Base-by-base conservation (phyloP, 2,329 filamentous ascomycete genomes). In the Polychaeton citri region DNA sequence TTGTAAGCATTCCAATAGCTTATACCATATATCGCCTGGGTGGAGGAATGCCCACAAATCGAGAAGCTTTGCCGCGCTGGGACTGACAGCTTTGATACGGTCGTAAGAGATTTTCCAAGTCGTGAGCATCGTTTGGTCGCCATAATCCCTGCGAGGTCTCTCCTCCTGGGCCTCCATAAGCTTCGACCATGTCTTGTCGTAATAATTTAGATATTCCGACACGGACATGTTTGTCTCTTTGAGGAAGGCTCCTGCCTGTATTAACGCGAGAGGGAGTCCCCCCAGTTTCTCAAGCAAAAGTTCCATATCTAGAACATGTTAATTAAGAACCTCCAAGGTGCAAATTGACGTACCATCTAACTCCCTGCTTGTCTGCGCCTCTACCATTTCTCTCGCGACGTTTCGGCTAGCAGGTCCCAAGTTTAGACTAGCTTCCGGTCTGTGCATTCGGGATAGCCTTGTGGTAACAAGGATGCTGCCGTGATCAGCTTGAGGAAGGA, bases 51-150 rank as follows among this genome's bases (percentile, higher is more conserved):
- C 47, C 51, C 45, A 56, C 13, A 55, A 43, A 5, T 52, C 47
- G 7, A 58, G 47, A 24, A 55, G 36, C 4, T 49, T 38, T 2
- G 47, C 48, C 4, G 52, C 45, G 5, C 31, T 13, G 30, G 44
- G 24, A 32, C 48, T 46, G 36, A 45, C 41, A 4, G 39, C 33
- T n/a, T 34, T 20, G 6, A 56, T 45, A 9, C 49, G 46, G 18
- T 56, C 38, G 39, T 54, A 54, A 3, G 49, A 54, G 19, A 57
- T 49, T 12, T 43, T 44, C 53, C 48, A 58, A 12, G 50, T 55
- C n/a, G 48, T 53, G 39, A 50, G 47, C 30, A 58, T 38, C 36
- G 40, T 53, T 33, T 47, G 38, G 6, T 50, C 40, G 15, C 19
- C 43, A 15, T 28, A 28, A 10, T 28, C 24, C 18, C 17, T 17